These are phyloP conservation scores for Hypoxylon rubiginosum DNA, from an alignment of 2,329 filamentous ascomycete genomes.

Conservation along the genomic window DNA sequence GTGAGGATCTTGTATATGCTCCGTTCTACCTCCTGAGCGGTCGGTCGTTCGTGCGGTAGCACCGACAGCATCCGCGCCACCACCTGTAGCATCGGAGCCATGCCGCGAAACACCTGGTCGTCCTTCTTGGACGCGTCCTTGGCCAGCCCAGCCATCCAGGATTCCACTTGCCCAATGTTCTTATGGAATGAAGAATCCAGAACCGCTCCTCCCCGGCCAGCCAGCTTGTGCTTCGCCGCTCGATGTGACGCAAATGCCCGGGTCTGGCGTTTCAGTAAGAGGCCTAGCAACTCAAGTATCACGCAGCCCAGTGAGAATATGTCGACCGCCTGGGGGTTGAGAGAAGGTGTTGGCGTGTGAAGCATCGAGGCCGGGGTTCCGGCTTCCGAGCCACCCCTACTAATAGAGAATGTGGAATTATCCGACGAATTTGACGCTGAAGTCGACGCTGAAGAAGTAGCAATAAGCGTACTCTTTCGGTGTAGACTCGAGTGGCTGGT, in stretches of 20 bases:
- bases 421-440: too few species aligned
- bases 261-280: conserved; percentile 76
- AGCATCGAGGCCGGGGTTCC: conserved; percentile 53
- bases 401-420: conserved; percentile 56
- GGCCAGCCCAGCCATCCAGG: conserved; percentile 74
- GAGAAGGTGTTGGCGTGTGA: conserved; percentile 58
- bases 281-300: conserved; percentile 78
- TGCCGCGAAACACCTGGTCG: conserved; percentile 63
- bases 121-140: conserved; percentile 69
- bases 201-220: conserved; percentile 70
- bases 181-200: conserved; percentile 80
- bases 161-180: conserved; percentile 76
- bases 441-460: conserved; percentile 48
- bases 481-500: conserved; percentile 50
- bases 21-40: conserved; percentile 65
- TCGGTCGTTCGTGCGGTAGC: conserved; percentile 66
- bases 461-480: conserved; percentile 50
- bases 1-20: conserved; percentile 66
- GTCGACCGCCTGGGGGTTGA: conserved; percentile 72
- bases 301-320: conserved; percentile 81
- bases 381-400: conserved; percentile 50
- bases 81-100: conserved; percentile 66
- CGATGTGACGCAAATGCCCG: conserved; percentile 76
- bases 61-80: conserved; percentile 67
- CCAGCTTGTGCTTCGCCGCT: conserved; percentile 72